phyloP scores from a whole-genome alignment of 225 moss, liverwort and hornwort species.

The Pseudoscleropodium purum region DNA sequence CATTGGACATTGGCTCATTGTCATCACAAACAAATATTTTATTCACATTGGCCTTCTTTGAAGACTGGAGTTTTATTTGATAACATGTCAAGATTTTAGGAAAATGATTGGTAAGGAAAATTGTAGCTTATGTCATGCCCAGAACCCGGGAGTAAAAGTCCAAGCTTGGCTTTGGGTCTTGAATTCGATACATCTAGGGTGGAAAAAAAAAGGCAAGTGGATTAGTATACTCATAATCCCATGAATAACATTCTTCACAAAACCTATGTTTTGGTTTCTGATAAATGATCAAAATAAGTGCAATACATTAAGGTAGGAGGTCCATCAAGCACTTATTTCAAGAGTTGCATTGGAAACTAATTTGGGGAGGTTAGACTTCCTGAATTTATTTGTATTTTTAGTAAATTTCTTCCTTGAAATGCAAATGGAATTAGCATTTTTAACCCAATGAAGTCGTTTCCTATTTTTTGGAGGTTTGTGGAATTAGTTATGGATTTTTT shows the following conservation, averaged over 20 bases:
- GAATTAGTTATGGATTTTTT: background rate
- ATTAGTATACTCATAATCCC: too few relatives aligned
- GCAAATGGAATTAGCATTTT: background rate
- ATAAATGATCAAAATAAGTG: background rate
- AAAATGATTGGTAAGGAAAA: background rate
- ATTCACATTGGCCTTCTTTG: too few relatives aligned
- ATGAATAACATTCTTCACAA: background rate
- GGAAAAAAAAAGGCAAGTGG: background rate
- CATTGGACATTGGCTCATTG: too few relatives aligned
- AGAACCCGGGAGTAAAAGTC: constrained; percentile 43
- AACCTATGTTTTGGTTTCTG: background rate
- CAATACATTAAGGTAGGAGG: background rate
- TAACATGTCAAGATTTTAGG: background rate
- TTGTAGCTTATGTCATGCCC: constrained; percentile 56
- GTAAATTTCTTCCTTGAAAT: background rate
- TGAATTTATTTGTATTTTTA: background rate
- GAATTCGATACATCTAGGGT: constrained; percentile 54
- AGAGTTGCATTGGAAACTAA: background rate
- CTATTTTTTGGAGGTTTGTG: background rate
- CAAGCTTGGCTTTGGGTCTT: constrained; percentile 42
- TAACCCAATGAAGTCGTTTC: background rate
- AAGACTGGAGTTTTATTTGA: too few relatives aligned
- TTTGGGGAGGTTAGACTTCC: background rate
- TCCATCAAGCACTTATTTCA: background rate
- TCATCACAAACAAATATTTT: too few relatives aligned